Percentiles rank a stretch among this genome's conserved stretches.
phyloP scores from a whole-genome alignment of 2,329 filamentous ascomycete genomes.

The Apiospora pterosperma region DNA sequence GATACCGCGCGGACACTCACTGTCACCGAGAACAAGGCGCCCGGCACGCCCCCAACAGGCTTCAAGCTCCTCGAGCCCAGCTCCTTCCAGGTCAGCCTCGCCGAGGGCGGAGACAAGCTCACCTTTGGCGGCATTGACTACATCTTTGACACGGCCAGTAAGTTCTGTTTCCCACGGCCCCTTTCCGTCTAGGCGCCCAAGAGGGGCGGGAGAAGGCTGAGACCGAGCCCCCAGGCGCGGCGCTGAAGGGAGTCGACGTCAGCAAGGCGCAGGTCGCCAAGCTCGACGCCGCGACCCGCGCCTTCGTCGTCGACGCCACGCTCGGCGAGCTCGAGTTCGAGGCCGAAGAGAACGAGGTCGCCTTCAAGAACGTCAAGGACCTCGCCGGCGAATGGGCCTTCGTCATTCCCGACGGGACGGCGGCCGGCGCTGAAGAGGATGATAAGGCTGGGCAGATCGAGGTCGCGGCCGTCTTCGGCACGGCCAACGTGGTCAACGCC shows the following conservation, averaged over 20 bases:
- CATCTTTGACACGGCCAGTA: conserved; percentile 30
- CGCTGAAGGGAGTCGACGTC: conserved; percentile 29
- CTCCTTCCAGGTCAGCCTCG: conserved; percentile 32
- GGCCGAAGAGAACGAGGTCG: conserved; percentile 35
- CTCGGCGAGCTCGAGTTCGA: conserved; percentile 39
- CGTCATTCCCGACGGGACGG: background rate
- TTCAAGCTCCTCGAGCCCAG: conserved; percentile 34
- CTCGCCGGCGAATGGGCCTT: conserved; percentile 18
- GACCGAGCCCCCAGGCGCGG: background rate
- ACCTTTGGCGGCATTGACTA: conserved; percentile 38
- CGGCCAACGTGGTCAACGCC: conserved; percentile 5
- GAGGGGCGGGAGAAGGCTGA: too few species aligned
- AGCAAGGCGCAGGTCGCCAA: conserved; percentile 32
- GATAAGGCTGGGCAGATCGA: conserved; percentile 8
- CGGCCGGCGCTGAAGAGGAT: background rate
- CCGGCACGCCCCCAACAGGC: conserved; percentile 30
- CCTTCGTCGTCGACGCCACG: conserved; percentile 31
- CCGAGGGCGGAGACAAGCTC: conserved; percentile 25
- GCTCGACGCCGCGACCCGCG: conserved; percentile 30
- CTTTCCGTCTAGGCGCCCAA: background rate
- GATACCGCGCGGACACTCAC: conserved; percentile 27
- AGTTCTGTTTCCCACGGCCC: conserved; percentile 11
- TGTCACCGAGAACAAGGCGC: conserved; percentile 34
- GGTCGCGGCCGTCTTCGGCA: conserved; percentile 8
- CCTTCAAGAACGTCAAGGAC: conserved; percentile 13